Percentiles rank a stretch among this genome's conserved stretches.
Evolutionary conservation across 1,284 basidiomycete species (phyloP).

Genomic region (Puccinia hordei): DNA sequence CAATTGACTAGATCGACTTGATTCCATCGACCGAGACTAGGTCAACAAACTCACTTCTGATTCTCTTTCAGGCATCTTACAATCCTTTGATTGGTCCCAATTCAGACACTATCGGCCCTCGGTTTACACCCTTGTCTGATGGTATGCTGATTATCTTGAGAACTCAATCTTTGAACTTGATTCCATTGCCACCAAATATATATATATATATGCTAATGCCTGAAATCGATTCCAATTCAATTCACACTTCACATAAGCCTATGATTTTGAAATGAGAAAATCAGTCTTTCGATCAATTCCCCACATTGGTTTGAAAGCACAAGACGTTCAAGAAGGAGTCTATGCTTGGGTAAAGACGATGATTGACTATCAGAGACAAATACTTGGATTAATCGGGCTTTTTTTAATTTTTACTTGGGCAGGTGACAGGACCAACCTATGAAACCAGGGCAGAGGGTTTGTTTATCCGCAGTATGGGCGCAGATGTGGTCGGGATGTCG

Average conservation of each 20-base stretch:
- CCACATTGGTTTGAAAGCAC: constrained; percentile 57
- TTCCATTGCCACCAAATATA: neutral
- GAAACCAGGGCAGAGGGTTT: constrained; percentile 80
- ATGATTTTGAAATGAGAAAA: constrained; percentile 48
- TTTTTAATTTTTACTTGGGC: neutral
- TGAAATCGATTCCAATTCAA: neutral
- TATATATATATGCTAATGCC: neutral
- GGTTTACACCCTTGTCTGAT: constrained; percentile 76
- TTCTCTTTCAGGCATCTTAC: constrained; percentile 62
- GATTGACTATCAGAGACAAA: constrained; percentile 55
- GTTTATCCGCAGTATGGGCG: constrained; percentile 71
- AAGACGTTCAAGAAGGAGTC: constrained; percentile 70
- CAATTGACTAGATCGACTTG: neutral
- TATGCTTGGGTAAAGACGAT: constrained; percentile 77
- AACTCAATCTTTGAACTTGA: neutral
- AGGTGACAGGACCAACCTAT: constrained; percentile 67
- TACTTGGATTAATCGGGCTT: neutral
- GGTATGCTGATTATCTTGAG: constrained; percentile 66
- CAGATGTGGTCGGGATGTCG: constrained; percentile 55
- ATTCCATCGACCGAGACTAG: neutral
- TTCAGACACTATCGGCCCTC: constrained; percentile 64
- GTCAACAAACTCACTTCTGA: neutral
- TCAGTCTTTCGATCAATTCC: constrained; percentile 44
- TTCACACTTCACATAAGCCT: constrained; percentile 9
- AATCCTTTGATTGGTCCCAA: constrained; percentile 76